A percentile compares a stretch with the other conserved stretches of the same genome.
Evolutionary conservation across 352 stramenopile genomes (phyloP).

Genomic region (Globisporangium sylvaticum): DNA sequence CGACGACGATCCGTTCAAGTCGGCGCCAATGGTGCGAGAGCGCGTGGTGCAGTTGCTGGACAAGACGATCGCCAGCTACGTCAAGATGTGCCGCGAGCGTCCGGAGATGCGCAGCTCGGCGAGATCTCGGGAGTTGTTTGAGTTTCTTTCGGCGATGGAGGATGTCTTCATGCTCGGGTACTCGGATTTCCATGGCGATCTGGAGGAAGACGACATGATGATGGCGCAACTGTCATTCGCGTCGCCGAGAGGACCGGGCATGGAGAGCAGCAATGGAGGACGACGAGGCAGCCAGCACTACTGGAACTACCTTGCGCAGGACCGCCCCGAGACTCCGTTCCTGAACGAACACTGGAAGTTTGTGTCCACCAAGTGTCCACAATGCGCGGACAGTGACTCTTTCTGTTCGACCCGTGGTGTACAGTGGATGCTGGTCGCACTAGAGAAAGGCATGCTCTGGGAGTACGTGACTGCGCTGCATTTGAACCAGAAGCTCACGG

Average conservation of each 20-base stretch:
- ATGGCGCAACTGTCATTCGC: neutral
- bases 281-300: constrained; percentile 17
- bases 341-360: constrained; percentile 66
- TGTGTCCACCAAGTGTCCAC: constrained; percentile 44
- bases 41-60: constrained; percentile 53
- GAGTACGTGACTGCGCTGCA: constrained; percentile 56
- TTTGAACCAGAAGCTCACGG: constrained; percentile 33
- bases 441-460: constrained; percentile 53
- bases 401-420: constrained; percentile 69
- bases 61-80: constrained; percentile 52
- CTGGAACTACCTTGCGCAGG: constrained; percentile 64
- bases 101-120: constrained; percentile 64
- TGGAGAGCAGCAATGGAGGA: neutral
- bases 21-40: constrained; percentile 35
- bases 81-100: constrained; percentile 54
- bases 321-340: constrained; percentile 38
- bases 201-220: constrained; percentile 2
- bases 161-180: constrained; percentile 69
- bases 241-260: constrained; percentile 5
- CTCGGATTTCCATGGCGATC: constrained; percentile 19
- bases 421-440: constrained; percentile 66
- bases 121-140: constrained; percentile 61
- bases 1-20: constrained; percentile 4
- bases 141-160: constrained; percentile 65
- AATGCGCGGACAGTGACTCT: constrained; percentile 45